Conservation (phyloP, 805 yeast genomes). For the Helenozyma baotianmanensis region DNA sequence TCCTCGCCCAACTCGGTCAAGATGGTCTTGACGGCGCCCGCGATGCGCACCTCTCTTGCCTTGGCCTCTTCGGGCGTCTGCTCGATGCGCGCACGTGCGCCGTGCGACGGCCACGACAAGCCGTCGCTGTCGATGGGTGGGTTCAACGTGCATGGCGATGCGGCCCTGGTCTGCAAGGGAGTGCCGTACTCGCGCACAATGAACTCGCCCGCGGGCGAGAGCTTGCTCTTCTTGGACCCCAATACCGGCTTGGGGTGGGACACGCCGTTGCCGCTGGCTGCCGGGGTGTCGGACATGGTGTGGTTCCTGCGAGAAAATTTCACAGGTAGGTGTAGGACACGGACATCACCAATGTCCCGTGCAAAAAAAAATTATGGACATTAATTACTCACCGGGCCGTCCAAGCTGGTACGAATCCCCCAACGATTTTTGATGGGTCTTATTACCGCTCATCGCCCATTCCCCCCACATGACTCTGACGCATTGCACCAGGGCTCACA, state of each 20-base stretch:
- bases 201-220: conserved; percentile 13
- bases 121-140: conserved; percentile 91
- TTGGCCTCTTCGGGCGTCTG: conserved; percentile 60
- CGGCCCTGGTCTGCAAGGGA: conserved; percentile 71
- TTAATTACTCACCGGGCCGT: no score
- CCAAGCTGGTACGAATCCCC: no score
- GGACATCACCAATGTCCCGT: no score
- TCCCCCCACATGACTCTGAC: no score
- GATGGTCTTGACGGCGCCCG: conserved; percentile 76
- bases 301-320: no score
- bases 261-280: conserved; percentile 4
- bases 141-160: conserved; percentile 74
- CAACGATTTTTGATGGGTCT: no score
- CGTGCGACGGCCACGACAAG: conserved; percentile 87
- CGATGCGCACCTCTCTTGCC: conserved; percentile 70
- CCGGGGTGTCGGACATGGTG: background rate
- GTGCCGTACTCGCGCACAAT: conserved; percentile 29
- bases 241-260: background rate
- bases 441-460: no score
- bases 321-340: no score
- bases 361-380: no score
- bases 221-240: conserved; percentile 17
- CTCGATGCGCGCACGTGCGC: conserved; percentile 74
- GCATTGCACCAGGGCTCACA: no score
- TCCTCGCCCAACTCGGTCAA: conserved; percentile 90